phyloP scores from a whole-genome alignment of 768 basidiomycete genomes.

The Suillus tomentosus region DNA sequence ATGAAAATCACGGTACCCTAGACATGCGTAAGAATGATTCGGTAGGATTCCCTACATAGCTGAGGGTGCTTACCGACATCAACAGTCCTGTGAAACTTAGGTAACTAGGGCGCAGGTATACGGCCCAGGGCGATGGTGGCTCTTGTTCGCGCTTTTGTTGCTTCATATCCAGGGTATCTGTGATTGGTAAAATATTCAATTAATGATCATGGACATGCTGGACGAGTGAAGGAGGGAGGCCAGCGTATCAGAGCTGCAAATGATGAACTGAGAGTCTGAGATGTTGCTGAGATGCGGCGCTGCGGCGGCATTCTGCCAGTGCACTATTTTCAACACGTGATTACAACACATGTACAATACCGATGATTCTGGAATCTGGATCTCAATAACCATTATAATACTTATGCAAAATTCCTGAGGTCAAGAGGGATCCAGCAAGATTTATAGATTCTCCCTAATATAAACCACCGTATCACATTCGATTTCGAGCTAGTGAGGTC shows the following conservation, averaged over 20 bases:
- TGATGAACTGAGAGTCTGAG: not conserved
- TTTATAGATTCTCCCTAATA: no score
- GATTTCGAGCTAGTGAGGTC: no score
- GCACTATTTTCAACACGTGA: not conserved
- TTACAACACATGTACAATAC: not conserved
- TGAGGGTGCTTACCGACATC: slow-evolving; percentile 59
- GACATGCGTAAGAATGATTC: not conserved
- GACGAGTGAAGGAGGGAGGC: not conserved
- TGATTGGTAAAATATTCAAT: no score
- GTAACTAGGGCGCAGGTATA: slow-evolving; percentile 75
- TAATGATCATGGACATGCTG: not conserved
- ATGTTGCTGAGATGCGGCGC: not conserved
- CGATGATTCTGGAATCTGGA: no score
- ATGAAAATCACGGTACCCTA: slow-evolving; percentile 77
- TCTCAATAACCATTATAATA: no score
- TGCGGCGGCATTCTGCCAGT: not conserved
- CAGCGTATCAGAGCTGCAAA: not conserved
- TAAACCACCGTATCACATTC: no score
- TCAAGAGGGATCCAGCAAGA: no score
- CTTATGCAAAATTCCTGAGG: no score
- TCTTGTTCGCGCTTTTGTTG: slow-evolving; percentile 23
- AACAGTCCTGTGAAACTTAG: slow-evolving; percentile 61
- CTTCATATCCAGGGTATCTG: slow-evolving; percentile 2
- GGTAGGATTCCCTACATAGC: not conserved
- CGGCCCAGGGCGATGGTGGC: slow-evolving; percentile 35